Evolutionary conservation across 305 asterid genomes (phyloP).

Genomic region (Solanum hybrid): DNA sequence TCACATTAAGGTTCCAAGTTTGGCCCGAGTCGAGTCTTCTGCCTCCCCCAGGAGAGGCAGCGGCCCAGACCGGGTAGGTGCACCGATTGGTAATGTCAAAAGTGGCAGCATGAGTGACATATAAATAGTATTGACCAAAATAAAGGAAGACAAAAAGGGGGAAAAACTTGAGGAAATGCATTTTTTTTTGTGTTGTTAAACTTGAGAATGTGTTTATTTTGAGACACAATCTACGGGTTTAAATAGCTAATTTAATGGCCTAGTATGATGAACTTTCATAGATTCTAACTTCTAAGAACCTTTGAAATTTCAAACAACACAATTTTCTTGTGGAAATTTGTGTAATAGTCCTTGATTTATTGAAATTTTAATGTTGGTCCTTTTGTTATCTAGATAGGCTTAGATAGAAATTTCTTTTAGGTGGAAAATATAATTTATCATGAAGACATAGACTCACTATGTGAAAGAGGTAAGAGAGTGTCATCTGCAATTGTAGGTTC

Average conservation of each 20-base stretch:
- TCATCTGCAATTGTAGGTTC: too few relatives aligned
- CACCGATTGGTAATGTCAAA: neutral
- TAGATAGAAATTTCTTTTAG: neutral
- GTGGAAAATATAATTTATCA: neutral
- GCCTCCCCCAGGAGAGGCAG: neutral
- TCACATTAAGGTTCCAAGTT: slow-evolving; percentile 8
- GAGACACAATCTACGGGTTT: neutral
- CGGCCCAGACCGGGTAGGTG: slow-evolving; percentile 26
- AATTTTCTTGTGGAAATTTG: neutral
- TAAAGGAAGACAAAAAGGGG: neutral
- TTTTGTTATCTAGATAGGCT: neutral
- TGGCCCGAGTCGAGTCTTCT: slow-evolving; percentile 1
- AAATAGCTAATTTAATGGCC: neutral
- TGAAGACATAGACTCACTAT: neutral
- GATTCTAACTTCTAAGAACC: neutral
- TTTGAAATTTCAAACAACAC: neutral
- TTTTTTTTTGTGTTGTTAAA: neutral
- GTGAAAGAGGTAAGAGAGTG: neutral
- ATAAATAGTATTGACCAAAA: neutral
- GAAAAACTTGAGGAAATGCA: neutral
- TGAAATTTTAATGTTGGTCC: neutral
- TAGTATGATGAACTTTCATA: neutral
- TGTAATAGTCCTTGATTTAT: neutral
- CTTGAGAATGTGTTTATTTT: neutral
- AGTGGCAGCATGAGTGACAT: neutral